Percentiles rank a stretch among this genome's conserved stretches.
Conservation (phyloP, 1,139 yeast species). For the Suhomyces taliae region DNA sequence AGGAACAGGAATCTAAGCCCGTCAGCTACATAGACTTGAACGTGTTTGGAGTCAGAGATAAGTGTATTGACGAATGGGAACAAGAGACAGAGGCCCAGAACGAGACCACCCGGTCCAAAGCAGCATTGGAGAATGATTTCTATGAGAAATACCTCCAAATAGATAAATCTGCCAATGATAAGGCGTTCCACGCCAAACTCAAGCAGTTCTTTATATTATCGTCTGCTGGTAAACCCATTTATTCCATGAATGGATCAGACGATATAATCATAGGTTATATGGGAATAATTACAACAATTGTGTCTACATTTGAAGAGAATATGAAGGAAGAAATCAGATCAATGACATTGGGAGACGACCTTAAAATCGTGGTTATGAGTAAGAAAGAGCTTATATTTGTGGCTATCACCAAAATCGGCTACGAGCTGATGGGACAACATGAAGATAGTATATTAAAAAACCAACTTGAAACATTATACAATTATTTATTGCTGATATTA, state of each 20-base stretch:
- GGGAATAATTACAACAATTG: slow-evolving; percentile 69
- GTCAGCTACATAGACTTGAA: slow-evolving; percentile 11
- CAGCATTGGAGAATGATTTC: slow-evolving; percentile 12
- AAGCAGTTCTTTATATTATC: slow-evolving; percentile 85
- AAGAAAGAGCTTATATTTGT: slow-evolving; percentile 72
- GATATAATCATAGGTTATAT: slow-evolving; percentile 70
- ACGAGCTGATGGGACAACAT: slow-evolving; percentile 26
- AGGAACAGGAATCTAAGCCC: neutral
- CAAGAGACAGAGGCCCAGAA: neutral
- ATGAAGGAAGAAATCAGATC: slow-evolving; percentile 31
- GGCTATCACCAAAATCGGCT: slow-evolving; percentile 58
- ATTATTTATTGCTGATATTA: slow-evolving; percentile 76
- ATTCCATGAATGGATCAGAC: slow-evolving; percentile 76
- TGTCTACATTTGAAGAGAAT: slow-evolving; percentile 57
- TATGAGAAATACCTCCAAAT: slow-evolving; percentile 13
- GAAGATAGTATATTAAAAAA: slow-evolving; percentile 40
- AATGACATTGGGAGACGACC: slow-evolving; percentile 29
- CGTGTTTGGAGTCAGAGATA: slow-evolving; percentile 9
- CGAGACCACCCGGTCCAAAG: neutral
- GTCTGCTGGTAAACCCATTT: slow-evolving; percentile 91
- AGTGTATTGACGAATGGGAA: neutral
- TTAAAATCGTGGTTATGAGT: slow-evolving; percentile 60
- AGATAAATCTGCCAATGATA: slow-evolving; percentile 25
- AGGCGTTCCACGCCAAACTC: slow-evolving; percentile 41
- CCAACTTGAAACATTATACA: slow-evolving; percentile 74